Conservation (phyloP, 441 rosid species). For the Gossypium trilobum region DNA sequence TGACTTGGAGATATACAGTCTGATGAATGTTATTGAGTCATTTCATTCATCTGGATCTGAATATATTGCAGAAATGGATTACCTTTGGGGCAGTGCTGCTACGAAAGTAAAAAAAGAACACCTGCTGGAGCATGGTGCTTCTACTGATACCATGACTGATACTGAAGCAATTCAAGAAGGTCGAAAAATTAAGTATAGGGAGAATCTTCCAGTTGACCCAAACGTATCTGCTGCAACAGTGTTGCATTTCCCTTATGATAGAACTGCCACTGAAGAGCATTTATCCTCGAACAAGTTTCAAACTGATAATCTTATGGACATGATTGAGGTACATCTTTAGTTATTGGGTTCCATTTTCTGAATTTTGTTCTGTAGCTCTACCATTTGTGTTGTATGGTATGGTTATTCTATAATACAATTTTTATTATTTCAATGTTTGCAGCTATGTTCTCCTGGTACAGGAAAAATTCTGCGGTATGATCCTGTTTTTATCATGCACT, state of each 20-base stretch:
- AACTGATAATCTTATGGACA: slow-evolving; percentile 23
- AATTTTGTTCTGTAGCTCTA: slow-evolving; percentile 12
- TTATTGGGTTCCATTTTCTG: slow-evolving; percentile 8
- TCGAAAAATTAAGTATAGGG: slow-evolving; percentile 58
- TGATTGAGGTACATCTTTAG: slow-evolving; percentile 31
- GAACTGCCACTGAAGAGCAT: slow-evolving; percentile 30
- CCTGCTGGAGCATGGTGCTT: slow-evolving; percentile 34
- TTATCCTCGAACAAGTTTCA: slow-evolving; percentile 24
- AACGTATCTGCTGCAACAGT: slow-evolving; percentile 58
- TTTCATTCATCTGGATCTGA: slow-evolving; percentile 30
- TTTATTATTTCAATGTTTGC: slow-evolving; percentile 26
- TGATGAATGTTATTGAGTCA: slow-evolving; percentile 56
- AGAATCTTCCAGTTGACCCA: slow-evolving; percentile 72
- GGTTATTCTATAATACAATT: slow-evolving; percentile 8
- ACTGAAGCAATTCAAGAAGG: slow-evolving; percentile 41
- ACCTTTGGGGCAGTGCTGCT: slow-evolving; percentile 78
- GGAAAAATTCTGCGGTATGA: slow-evolving; percentile 49
- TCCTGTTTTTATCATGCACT: slow-evolving; percentile 71
- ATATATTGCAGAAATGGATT: slow-evolving; percentile 42
- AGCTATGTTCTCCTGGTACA: slow-evolving; percentile 32
- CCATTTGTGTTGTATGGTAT: background rate
- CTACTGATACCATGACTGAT: slow-evolving; percentile 28
- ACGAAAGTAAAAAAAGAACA: slow-evolving; percentile 45
- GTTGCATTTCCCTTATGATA: slow-evolving; percentile 58
- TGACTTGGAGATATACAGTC: slow-evolving; percentile 63